Base-by-base conservation (phyloP, 176 grass and related monocot genomes). In the Phragmites australis region DNA sequence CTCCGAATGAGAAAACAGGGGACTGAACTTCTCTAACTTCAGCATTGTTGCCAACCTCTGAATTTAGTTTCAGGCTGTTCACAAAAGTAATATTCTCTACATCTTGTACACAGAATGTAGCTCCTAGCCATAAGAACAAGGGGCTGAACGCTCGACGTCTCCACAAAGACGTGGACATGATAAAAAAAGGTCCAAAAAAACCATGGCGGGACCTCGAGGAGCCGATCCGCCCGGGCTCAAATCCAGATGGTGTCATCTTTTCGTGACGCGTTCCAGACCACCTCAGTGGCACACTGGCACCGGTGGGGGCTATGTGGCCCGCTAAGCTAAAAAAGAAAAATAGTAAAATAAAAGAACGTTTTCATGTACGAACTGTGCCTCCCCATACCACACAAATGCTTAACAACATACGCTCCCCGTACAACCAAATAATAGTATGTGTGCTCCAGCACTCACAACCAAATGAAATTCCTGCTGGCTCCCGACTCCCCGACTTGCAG, bases 71-170 rank as follows among this genome's bases (percentile, higher is more conserved):
- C 46, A 56, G 54, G 27, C 72, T 39, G 56, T 88, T 47, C 47
- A 56, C n/a, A n/a, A n/a, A n/a, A n/a, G n/a, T 25, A 40, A 15
- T 13, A 23, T 77, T 72, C 40, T 56, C 57, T 83, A 83, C 74
- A 73, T 69, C 70, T 51, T 87, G 76, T 87, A 87, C 71, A 70
- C 63, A 69, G 23, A 16, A 85, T n/a, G n/a, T n/a, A n/a, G n/a
- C n/a, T 77, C 68, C 65, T 76, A 86, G 27, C 37, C 63, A 71
- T 34, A 46, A 76, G 8, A 70, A 68, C n/a, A 71, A 3, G 3
- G 56, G 31, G 18, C 39, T 41, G 40, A 61, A 5, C 12, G 40
- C 14, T 26, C 60, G 10, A 37, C 60, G 59, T 56, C 48, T 72
- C 57, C 80, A 8, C 74, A 44, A 16, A 64, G 62, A 6, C 56